phyloP scores from a whole-genome alignment of 441 rosid species.

The Arabidopsis hybrid region DNA sequence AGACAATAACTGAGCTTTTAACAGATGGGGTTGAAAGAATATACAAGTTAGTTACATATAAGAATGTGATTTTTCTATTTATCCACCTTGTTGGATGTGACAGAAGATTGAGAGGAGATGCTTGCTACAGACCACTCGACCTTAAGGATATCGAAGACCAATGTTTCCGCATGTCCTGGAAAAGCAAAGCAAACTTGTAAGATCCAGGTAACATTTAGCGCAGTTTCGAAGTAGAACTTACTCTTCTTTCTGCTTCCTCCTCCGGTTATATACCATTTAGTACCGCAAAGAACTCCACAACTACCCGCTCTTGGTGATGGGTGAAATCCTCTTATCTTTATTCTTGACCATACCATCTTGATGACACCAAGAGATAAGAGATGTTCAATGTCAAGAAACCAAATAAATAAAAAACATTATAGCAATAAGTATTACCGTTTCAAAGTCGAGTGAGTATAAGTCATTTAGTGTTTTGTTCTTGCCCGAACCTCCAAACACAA shows the following conservation, averaged over 20 bases:
- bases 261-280: constrained; percentile 96
- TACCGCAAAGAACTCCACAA: constrained; percentile 90
- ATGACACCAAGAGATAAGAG: constrained; percentile 34
- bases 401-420: constrained; percentile 1
- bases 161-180: constrained; percentile 90
- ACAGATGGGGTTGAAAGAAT: background rate
- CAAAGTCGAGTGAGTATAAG: constrained; percentile 94
- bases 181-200: constrained; percentile 20
- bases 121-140: constrained; percentile 85
- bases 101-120: constrained; percentile 77
- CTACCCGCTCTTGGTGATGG: constrained; percentile 95
- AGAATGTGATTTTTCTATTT: background rate
- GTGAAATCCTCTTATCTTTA: constrained; percentile 89
- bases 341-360: constrained; percentile 98
- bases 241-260: constrained; percentile 98
- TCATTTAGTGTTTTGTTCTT: constrained; percentile 88
- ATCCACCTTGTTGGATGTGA: constrained; percentile 76
- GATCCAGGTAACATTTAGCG: background rate
- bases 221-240: constrained; percentile 49
- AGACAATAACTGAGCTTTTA: constrained; percentile 18
- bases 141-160: constrained; percentile 78
- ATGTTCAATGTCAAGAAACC: background rate
- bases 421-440: constrained; percentile 60
- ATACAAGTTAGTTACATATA: background rate
- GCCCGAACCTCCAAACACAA: constrained; percentile 88